Base-by-base conservation (phyloP, 768 basidiomycete species). In the Podaxis sp. region DNA sequence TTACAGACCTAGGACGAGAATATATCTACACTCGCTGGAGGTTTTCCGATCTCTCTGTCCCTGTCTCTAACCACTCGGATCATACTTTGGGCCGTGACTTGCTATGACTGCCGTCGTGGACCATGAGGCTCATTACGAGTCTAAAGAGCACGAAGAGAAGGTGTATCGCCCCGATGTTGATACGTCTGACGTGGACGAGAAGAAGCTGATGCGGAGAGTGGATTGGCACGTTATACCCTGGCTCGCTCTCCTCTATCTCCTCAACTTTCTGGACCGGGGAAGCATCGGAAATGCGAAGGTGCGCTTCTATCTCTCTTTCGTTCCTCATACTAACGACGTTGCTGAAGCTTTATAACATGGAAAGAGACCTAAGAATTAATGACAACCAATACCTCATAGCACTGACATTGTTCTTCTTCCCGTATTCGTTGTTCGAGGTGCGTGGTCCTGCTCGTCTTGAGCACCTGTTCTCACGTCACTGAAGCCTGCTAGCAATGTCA, bases 201-300 rank as follows among this genome's bases (percentile, higher is more conserved):
- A 72, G 51, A 80, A 74, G 56, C 75, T 90, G 25, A 70, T 82
- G 40, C 73, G 87, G 48, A 87, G 80, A 69, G 82, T 90, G 52
- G 89, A 90, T 68, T 59, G 84, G 65, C 80, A 79, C 66, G 77
- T 93, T 58, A 79, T 93, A 35, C 92, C 92, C 36, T 92, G 89
- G 87, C 73, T 93, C 25, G 79, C 86, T 7, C 66, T 91, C 6
- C 75, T 93, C 23, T 91, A 92, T 70, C 76, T 91, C 27, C 76
- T 93, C 64, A 90, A 84, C 70, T 93, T 89, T 69, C 75, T 92
- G 55, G 81, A 83, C 61, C 72, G 84, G 70, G 81, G 72, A 71
- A 89, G 83, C 57, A 86, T 92, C 66, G 90, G 89, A 44, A 91
- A 91, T 69, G 88, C 89, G 3, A 85, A 84, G 76, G 90, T 87